A percentile compares a stretch with the other conserved stretches of the same genome.
Conservation (phyloP, 1,284 basidiomycete species). For the Blastosporella zonata region DNA sequence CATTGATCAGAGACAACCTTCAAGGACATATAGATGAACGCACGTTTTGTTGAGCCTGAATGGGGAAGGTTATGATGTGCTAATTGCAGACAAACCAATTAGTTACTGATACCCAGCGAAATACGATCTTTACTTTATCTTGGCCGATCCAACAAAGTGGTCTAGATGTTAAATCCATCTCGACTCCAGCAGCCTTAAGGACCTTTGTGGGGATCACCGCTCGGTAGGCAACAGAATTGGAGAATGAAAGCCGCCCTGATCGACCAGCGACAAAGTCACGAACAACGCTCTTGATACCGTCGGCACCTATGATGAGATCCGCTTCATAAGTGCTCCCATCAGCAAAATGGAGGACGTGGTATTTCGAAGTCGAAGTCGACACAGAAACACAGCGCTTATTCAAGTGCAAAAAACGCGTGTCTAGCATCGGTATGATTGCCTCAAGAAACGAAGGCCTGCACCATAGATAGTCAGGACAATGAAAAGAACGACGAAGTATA, state of each 20-base stretch:
- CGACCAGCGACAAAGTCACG: slow-evolving; percentile 33
- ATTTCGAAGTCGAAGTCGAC: slow-evolving; percentile 25
- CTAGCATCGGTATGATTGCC: slow-evolving; percentile 43
- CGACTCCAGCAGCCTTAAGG: slow-evolving; percentile 39
- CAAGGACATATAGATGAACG: slow-evolving; percentile 13
- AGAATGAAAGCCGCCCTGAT: slow-evolving; percentile 33
- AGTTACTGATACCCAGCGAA: neutral
- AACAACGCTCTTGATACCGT: slow-evolving; percentile 49
- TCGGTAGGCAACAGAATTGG: slow-evolving; percentile 46
- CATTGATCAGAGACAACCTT: neutral
- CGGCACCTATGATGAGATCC: slow-evolving; percentile 52
- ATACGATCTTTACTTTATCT: slow-evolving; percentile 34
- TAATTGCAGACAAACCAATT: slow-evolving; percentile 23
- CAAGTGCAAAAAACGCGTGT: slow-evolving; percentile 42
- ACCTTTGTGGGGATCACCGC: slow-evolving; percentile 38
- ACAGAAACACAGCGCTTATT: slow-evolving; percentile 47
- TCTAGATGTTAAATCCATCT: slow-evolving; percentile 33
- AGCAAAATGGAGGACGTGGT: slow-evolving; percentile 37
- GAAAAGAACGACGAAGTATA: neutral
- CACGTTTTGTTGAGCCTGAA: slow-evolving; percentile 42
- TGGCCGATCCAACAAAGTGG: slow-evolving; percentile 42
- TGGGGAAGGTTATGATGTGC: slow-evolving; percentile 59
- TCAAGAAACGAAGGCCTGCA: slow-evolving; percentile 48
- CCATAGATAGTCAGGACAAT: neutral
- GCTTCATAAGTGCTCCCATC: slow-evolving; percentile 45